phyloP scores from a whole-genome alignment of 140 eudicot species.

The Anethum foeniculum region DNA sequence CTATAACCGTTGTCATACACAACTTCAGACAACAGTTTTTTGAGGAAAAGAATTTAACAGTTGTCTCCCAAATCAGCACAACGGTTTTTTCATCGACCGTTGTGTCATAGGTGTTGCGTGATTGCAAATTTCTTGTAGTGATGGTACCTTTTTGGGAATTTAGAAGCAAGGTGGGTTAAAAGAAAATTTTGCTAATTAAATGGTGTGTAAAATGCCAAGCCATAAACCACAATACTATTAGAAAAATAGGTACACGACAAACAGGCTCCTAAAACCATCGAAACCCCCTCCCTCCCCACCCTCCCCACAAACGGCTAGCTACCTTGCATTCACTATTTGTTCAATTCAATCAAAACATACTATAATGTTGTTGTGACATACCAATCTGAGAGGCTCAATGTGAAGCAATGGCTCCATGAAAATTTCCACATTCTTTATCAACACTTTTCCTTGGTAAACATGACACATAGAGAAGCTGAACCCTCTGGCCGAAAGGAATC shows the following conservation, averaged over 20 bases:
- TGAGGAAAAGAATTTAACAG: no score
- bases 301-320: background rate
- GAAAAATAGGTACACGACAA: background rate
- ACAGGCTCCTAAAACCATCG: no score
- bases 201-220: background rate
- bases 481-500: slow-evolving; percentile 58
- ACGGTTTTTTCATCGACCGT: no score
- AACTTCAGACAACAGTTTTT: no score
- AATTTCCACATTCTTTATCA: slow-evolving; percentile 78
- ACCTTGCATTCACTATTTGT: background rate
- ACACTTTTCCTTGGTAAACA: slow-evolving; percentile 62
- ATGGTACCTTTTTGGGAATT: background rate
- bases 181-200: background rate
- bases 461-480: slow-evolving; percentile 64
- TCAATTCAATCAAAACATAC: no score
- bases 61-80: no score
- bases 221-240: background rate
- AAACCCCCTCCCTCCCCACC: no score
- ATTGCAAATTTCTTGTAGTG: no score
- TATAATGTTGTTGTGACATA: slow-evolving; percentile 14
- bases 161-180: background rate
- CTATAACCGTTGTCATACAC: no score
- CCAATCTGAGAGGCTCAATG: slow-evolving; percentile 51
- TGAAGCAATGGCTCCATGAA: slow-evolving; percentile 64
- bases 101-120: no score